Conservation (phyloP, 805 yeast genomes). For the Zygosaccharomyces siamensis region DNA sequence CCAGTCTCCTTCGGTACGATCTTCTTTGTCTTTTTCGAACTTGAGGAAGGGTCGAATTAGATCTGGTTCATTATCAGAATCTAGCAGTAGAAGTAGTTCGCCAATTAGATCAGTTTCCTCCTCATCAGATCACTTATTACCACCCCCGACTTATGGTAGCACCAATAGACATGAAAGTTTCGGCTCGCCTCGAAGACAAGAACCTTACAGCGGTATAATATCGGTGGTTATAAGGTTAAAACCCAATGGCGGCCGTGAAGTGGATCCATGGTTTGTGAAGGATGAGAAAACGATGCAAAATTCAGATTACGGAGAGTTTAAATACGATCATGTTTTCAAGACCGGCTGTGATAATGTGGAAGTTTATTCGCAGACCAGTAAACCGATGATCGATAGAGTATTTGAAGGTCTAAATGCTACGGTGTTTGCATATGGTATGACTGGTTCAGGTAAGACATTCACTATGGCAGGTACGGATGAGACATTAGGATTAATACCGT, state of each 20-base stretch:
- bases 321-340: constrained; percentile 75
- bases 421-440: constrained; percentile 90
- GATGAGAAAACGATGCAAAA: constrained; percentile 41
- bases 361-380: constrained; percentile 57
- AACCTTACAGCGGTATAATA: constrained; percentile 52
- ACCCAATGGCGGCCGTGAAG: constrained; percentile 42
- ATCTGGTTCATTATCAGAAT: constrained; percentile 11
- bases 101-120: constrained; percentile 14
- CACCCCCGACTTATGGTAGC: not conserved
- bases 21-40: constrained; percentile 18
- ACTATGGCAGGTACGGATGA: constrained; percentile 69
- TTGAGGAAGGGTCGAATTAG: constrained; percentile 11
- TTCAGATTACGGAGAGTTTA: constrained; percentile 59
- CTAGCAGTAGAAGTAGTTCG: constrained; percentile 16
- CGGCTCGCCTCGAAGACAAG: constrained; percentile 7
- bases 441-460: constrained; percentile 88
- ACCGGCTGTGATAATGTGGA: constrained; percentile 49
- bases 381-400: constrained; percentile 48
- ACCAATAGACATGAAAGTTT: not conserved
- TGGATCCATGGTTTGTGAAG: constrained; percentile 32
- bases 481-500: constrained; percentile 68
- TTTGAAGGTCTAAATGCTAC: constrained; percentile 81
- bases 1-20: constrained; percentile 21
- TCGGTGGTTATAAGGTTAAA: constrained; percentile 74
- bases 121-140: constrained; percentile 7